phyloP scores from a whole-genome alignment of 2,329 filamentous ascomycete genomes.

The Diaporthe sp. region DNA sequence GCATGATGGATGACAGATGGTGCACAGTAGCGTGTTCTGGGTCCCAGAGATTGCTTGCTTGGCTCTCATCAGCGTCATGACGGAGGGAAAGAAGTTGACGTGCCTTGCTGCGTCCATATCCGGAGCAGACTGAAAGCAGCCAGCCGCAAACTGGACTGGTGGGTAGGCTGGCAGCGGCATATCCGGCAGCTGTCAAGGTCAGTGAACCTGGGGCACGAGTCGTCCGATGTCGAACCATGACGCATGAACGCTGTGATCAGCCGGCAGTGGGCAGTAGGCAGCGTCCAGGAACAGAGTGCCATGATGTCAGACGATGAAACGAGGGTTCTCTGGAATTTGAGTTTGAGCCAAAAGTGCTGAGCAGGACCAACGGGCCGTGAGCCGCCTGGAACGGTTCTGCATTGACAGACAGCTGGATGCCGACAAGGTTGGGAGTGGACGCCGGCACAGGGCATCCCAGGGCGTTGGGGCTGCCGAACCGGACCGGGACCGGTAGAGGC shows the following conservation, averaged over 20 bases:
- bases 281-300: not conserved
- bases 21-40: not conserved
- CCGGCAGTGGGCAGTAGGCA: constrained; percentile 9
- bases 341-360: constrained; percentile 4
- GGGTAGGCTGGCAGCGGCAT: not conserved
- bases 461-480: not conserved
- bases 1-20: constrained; percentile 18
- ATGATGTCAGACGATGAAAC: constrained; percentile 16
- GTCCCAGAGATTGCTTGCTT: not conserved
- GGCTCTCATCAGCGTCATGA: constrained; percentile 1
- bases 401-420: constrained; percentile 13
- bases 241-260: constrained; percentile 24
- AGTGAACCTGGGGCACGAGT: constrained; percentile 20
- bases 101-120: not conserved
- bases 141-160: not conserved
- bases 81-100: not conserved
- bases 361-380: constrained; percentile 22
- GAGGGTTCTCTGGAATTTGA: constrained; percentile 22
- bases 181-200: constrained; percentile 21
- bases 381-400: constrained; percentile 17
- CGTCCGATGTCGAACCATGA: constrained; percentile 19
- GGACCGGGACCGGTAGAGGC: constrained; percentile 22
- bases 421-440: not conserved
- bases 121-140: not conserved
- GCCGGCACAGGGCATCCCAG: constrained; percentile 26